Conservation (phyloP, 768 basidiomycete species). For the Termitomyces bulborhizus region DNA sequence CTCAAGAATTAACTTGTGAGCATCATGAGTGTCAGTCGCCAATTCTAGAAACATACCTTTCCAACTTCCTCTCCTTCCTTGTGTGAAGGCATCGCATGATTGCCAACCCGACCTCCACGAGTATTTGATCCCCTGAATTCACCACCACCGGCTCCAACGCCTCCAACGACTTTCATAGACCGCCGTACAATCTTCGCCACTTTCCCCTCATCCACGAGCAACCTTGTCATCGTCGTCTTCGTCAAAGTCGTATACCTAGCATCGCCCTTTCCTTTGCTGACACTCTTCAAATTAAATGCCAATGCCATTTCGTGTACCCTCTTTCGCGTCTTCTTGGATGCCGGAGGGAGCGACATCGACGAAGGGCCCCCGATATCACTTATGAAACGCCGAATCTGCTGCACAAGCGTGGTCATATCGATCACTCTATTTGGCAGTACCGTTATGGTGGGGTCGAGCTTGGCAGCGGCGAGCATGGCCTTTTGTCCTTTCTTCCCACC, state of each 20-base stretch:
- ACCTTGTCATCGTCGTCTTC: constrained; percentile 58
- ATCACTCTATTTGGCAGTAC: constrained; percentile 47
- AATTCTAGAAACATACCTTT: constrained; percentile 34
- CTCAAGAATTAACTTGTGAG: constrained; percentile 23
- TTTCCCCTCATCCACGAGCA: constrained; percentile 53
- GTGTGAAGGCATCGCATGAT: constrained; percentile 37
- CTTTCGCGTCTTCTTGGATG: constrained; percentile 66
- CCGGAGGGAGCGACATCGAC: constrained; percentile 71
- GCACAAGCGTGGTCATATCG: constrained; percentile 62
- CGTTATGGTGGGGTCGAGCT: constrained; percentile 39
- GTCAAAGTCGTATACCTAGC: constrained; percentile 70
- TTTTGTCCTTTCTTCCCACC: constrained; percentile 67
- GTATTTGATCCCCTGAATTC: constrained; percentile 26
- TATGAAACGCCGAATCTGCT: constrained; percentile 67
- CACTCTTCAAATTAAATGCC: constrained; percentile 72
- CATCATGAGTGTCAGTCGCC: not conserved
- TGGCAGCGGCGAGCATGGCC: constrained; percentile 53
- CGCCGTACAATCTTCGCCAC: constrained; percentile 39
- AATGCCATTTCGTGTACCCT: constrained; percentile 74
- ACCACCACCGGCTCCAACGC: constrained; percentile 13
- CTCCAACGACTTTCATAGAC: constrained; percentile 25
- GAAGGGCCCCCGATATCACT: constrained; percentile 40
- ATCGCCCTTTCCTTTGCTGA: constrained; percentile 67
- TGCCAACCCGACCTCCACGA: constrained; percentile 22
- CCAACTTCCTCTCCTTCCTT: constrained; percentile 88